Evolutionary conservation across 306 rosid species (phyloP), one percentile per base, ranked within the genome.

Genomic region (Pyrus communis): DNA sequence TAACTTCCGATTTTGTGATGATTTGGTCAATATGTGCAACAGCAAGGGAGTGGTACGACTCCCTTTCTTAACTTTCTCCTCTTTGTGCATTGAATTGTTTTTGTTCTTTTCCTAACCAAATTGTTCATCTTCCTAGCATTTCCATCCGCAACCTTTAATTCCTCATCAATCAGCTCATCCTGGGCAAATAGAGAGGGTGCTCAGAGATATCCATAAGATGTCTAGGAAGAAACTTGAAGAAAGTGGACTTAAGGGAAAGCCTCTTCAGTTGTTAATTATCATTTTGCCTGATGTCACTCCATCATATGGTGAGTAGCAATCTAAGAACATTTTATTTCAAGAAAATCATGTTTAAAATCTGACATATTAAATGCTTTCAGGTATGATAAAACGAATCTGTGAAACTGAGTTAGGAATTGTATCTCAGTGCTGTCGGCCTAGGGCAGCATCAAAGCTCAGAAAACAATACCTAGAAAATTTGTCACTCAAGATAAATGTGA

Each of bases 381-480:
- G 85, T 13, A 79, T 3, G 74, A 89, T 92, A 9, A 94, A 94
- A 75, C 87, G 89, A 9, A 61, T 91, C 0, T 94, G 98, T 58
- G 98, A 94, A 83, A 92, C 98, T 0, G 96, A 91, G 25, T 71
- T 92, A 0, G 98, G 97, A 38, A 94, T 94, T 18, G 95, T 94
- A 11, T 78, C 97, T 4, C 98, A 94, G 52, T 94, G 98, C 76
- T 86, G 88, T 75, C 84, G 63, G 3, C 96, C 98, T 0, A 85
- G 1, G 58, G 75, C 83, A 94, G 98, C 97, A 89, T 64, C 2
- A 65, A 73, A 60, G 75, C 22, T 80, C 30, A 75, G 27, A 1
- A 82, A 22, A 35, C 95, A 90, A 35, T 94, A 94, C 61, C 83
- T 94, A 23, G 98, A 94, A 75, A 94, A 94, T 83, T 33, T 94